Base-by-base conservation (phyloP, 495 filamentous ascomycete species). In the Penicillium odoratum region DNA sequence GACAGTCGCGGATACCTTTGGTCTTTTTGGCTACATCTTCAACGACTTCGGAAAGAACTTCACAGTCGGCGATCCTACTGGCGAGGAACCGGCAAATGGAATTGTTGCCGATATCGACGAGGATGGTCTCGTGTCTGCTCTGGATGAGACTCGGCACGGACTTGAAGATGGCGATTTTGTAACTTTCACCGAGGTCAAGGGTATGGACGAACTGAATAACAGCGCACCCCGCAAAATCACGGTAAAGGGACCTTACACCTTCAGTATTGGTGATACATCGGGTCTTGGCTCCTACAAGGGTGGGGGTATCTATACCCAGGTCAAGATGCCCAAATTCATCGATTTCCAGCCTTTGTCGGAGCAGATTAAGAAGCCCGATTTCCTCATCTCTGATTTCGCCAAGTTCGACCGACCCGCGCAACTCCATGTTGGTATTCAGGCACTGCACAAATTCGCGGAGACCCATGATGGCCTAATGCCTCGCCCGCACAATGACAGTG, bases 41-140 rank as follows among this genome's bases (percentile, higher is more conserved):
- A 97, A 93, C 66, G 95, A 99, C 67, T 98, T 97, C 68, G 95
- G 95, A 59, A 85, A 94, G 69, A 88, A 94, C 51, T 98, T 98
- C 71, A 88, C 89, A 8, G 81, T 92, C 38, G 86, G 91, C 52
- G 95, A 99, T 70, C 76, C 93, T 10, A 97, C 89, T 10, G 95
- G 95, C 57, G 95, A 99, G 73, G 88, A 88, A 50, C 87, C 90
- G 28, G 76, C 88, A n/a, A 88, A 73, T 65, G 95, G 95, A 18
- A 98, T 99, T 57, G 83, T 99, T 33, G 93, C 94, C 8, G 88
- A 79, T 38, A 95, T 99, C 62, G 87, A 92, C 63, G 83, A 90
- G 45, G 88, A 91, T 33, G 95, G 95, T 28, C 67, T 98, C 58
- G 95, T 99, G 6, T 96, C 93, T 47, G 92, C 93, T 7, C 79